Evolutionary conservation across 75 land plant genomes (phyloP).

Genomic region (Picea glauca): DNA sequence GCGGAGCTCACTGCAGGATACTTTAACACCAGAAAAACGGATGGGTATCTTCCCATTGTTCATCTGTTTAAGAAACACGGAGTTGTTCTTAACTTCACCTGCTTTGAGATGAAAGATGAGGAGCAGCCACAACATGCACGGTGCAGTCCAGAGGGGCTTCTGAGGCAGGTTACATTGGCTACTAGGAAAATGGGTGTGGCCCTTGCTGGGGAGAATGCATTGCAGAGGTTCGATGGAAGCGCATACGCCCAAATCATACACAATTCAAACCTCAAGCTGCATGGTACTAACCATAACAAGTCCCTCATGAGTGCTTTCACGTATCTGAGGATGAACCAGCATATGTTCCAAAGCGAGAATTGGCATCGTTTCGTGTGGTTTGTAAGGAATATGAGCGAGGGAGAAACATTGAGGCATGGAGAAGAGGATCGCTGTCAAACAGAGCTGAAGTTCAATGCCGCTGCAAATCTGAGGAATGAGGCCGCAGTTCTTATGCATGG

Average conservation of each 20-base stretch:
- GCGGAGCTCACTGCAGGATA: slow-evolving; percentile 96
- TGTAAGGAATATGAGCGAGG: slow-evolving; percentile 67
- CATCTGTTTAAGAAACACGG: slow-evolving; percentile 62
- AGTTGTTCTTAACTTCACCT: slow-evolving; percentile 84
- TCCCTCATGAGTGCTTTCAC: slow-evolving; percentile 67
- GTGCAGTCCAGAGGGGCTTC: slow-evolving; percentile 79
- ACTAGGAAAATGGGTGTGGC: slow-evolving; percentile 42
- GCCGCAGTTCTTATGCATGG: not conserved
- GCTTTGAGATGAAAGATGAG: slow-evolving; percentile 89
- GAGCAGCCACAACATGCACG: slow-evolving; percentile 70
- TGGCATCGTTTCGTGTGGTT: slow-evolving; percentile 73
- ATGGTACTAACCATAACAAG: slow-evolving; percentile 30
- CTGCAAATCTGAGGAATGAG: not conserved
- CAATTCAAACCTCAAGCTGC: slow-evolving; percentile 29
- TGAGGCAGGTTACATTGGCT: slow-evolving; percentile 65
- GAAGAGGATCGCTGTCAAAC: slow-evolving; percentile 25
- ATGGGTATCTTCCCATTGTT: slow-evolving; percentile 84
- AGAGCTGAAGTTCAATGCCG: slow-evolving; percentile 20
- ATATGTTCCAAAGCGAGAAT: slow-evolving; percentile 64
- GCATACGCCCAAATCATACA: slow-evolving; percentile 59
- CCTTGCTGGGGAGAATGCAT: slow-evolving; percentile 92
- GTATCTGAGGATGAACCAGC: slow-evolving; percentile 72
- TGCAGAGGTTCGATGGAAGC: slow-evolving; percentile 72
- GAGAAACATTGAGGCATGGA: slow-evolving; percentile 22
- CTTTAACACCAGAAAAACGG: slow-evolving; percentile 73